These are phyloP conservation scores for Eimeria praecox DNA, from an alignment of 169 alveolate species.

Conservation along the genomic window DNA sequence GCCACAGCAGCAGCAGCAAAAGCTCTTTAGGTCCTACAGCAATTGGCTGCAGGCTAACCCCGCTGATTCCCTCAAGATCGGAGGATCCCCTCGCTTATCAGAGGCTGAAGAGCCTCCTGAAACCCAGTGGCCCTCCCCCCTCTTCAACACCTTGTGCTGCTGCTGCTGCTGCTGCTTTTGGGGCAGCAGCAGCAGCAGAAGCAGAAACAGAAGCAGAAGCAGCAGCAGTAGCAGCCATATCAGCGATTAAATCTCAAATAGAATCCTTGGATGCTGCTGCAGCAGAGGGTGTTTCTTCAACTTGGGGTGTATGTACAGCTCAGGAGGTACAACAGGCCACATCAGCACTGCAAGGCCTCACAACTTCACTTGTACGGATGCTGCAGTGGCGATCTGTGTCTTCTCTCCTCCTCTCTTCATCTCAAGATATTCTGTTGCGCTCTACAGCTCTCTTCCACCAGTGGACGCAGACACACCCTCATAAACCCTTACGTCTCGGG, in stretches of 20 bases:
- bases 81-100: neutral
- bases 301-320: slow-evolving; percentile 5
- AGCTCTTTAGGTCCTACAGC: neutral
- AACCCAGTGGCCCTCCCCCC: neutral
- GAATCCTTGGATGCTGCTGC: slow-evolving; percentile 28
- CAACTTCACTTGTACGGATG: neutral
- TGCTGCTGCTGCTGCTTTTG: neutral
- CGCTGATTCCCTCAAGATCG: neutral
- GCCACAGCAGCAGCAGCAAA: neutral
- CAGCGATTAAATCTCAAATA: neutral
- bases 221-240: slow-evolving; percentile 1
- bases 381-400: neutral
- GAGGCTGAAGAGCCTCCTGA: neutral
- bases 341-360: neutral
- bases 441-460: neutral
- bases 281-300: neutral
- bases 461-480: neutral
- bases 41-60: neutral
- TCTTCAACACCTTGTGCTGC: neutral
- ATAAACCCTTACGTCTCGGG: neutral
- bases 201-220: neutral
- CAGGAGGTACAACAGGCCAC: neutral
- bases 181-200: neutral
- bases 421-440: slow-evolving; percentile 2
- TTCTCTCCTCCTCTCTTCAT: neutral